A percentile compares a stretch with the other conserved stretches of the same genome.
Evolutionary conservation across 768 basidiomycete species (phyloP).

Genomic region (Lactarius trivialis): DNA sequence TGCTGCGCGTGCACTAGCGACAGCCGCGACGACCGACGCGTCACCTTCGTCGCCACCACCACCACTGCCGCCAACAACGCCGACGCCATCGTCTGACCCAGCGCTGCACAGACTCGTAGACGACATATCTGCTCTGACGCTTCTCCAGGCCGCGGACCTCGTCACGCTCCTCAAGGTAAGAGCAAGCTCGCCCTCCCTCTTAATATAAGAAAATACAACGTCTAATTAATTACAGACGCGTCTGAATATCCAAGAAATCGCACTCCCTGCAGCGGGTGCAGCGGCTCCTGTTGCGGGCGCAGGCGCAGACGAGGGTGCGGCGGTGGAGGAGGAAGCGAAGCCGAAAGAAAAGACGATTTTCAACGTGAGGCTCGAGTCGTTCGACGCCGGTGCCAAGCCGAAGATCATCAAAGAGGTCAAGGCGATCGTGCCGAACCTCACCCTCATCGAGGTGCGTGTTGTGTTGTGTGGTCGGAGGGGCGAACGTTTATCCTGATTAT

Average conservation of each 20-base stretch:
- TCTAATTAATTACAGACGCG: slow-evolving; percentile 53
- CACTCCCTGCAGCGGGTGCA: slow-evolving; percentile 74
- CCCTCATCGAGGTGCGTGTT: slow-evolving; percentile 82
- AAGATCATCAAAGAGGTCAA: slow-evolving; percentile 99
- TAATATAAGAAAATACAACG: background rate
- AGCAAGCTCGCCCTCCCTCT: slow-evolving; percentile 28
- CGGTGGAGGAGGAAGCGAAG: slow-evolving; percentile 51
- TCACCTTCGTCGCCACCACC: slow-evolving; percentile 39
- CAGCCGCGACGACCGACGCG: slow-evolving; percentile 44
- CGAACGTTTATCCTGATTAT: background rate
- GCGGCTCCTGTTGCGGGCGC: slow-evolving; percentile 49
- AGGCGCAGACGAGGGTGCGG: slow-evolving; percentile 41
- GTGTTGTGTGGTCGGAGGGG: no score
- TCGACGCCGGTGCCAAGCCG: slow-evolving; percentile 86
- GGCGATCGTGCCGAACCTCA: slow-evolving; percentile 90
- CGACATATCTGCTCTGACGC: slow-evolving; percentile 80
- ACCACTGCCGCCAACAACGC: slow-evolving; percentile 23
- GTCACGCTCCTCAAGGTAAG: slow-evolving; percentile 84
- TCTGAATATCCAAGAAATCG: slow-evolving; percentile 96
- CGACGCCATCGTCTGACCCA: slow-evolving; percentile 44
- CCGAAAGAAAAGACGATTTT: slow-evolving; percentile 99
- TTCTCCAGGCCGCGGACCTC: slow-evolving; percentile 93
- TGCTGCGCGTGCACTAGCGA: slow-evolving; percentile 13
- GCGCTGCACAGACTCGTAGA: slow-evolving; percentile 81
- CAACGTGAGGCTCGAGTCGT: slow-evolving; percentile 90